Evolutionary conservation across 2,329 filamentous ascomycete species (phyloP).

Genomic region (Chrysoporthe deuterocubensis): DNA sequence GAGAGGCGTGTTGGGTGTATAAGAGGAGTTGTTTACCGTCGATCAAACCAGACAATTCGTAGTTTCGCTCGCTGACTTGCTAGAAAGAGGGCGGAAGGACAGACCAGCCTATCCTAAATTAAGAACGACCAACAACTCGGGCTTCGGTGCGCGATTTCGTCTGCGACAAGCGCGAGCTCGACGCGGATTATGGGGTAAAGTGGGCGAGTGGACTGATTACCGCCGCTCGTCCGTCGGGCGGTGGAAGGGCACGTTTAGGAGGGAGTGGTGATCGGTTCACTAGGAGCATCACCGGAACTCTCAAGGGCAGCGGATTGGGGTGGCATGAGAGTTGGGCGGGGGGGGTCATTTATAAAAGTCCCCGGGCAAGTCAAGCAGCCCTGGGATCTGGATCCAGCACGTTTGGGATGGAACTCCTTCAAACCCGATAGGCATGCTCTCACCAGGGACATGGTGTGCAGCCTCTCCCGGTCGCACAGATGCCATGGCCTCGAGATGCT

Average conservation of each 20-base stretch:
- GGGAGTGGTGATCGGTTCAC: not conserved
- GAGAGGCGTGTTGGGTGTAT: not conserved
- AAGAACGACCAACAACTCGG: not conserved
- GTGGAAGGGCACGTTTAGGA: not conserved
- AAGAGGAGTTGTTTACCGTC: not conserved
- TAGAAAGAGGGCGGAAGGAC: not conserved
- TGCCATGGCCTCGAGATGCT: conserved; percentile 16
- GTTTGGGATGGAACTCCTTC: conserved; percentile 23
- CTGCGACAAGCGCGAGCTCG: conserved; percentile 3
- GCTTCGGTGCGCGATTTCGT: conserved; percentile 7
- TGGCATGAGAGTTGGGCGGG: conserved; percentile 19
- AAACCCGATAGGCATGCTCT: conserved; percentile 11
- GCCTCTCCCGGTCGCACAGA: conserved; percentile 14
- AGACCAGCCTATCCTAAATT: not conserved
- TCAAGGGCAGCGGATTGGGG: not conserved
- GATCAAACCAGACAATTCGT: not conserved
- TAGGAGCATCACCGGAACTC: not conserved
- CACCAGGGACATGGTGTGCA: conserved; percentile 13
- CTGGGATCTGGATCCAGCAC: conserved; percentile 6
- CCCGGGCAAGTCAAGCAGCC: not conserved
- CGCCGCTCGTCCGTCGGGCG: not conserved
- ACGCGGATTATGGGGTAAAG: not conserved
- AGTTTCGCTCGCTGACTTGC: not conserved
- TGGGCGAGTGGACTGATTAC: not conserved
- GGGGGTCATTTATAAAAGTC: conserved; percentile 7